phyloP scores from a whole-genome alignment of 2,329 filamentous ascomycete genomes.

The Tolypocladium album region DNA sequence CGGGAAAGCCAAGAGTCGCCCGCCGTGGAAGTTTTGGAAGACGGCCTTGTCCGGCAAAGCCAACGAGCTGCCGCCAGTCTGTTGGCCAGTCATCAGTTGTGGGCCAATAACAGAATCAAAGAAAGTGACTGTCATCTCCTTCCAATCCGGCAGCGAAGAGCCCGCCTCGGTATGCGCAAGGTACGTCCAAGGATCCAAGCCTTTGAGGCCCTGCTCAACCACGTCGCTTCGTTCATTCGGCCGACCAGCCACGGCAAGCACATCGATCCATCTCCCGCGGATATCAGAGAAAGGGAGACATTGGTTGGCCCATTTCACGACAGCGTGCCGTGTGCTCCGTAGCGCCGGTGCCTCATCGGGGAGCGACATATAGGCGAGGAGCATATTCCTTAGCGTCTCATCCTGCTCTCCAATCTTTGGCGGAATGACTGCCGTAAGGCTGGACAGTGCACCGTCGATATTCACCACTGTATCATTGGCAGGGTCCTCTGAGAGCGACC shows the following conservation, averaged over 20 bases:
- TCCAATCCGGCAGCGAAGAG: conserved; percentile 38
- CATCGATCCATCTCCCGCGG: conserved; percentile 75
- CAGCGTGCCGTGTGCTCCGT: conserved; percentile 71
- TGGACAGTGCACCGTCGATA: conserved; percentile 81
- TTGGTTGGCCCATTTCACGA: conserved; percentile 81
- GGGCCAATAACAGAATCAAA: conserved; percentile 29
- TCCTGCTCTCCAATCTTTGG: conserved; percentile 18
- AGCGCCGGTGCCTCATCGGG: conserved; percentile 38
- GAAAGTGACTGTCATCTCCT: conserved; percentile 35
- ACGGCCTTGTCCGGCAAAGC: conserved; percentile 6
- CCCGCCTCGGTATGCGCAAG: conserved; percentile 31
- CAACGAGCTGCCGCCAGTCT: not conserved
- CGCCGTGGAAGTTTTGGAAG: conserved; percentile 36
- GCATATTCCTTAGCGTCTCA: conserved; percentile 34
- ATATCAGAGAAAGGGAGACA: conserved; percentile 74
- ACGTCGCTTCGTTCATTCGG: conserved; percentile 68
- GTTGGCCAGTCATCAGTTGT: not conserved
- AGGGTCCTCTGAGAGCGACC: conserved; percentile 69
- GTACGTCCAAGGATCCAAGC: conserved; percentile 59
- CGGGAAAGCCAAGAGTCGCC: conserved; percentile 46
- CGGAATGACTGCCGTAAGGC: conserved; percentile 43
- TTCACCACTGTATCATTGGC: conserved; percentile 69
- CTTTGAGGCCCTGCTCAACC: conserved; percentile 79
- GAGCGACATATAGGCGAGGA: conserved; percentile 58
- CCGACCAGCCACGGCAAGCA: conserved; percentile 64